These are phyloP conservation scores for Pterothamnion heteromorphum DNA, from an alignment of 31 red algal genomes.

Conservation along the genomic window DNA sequence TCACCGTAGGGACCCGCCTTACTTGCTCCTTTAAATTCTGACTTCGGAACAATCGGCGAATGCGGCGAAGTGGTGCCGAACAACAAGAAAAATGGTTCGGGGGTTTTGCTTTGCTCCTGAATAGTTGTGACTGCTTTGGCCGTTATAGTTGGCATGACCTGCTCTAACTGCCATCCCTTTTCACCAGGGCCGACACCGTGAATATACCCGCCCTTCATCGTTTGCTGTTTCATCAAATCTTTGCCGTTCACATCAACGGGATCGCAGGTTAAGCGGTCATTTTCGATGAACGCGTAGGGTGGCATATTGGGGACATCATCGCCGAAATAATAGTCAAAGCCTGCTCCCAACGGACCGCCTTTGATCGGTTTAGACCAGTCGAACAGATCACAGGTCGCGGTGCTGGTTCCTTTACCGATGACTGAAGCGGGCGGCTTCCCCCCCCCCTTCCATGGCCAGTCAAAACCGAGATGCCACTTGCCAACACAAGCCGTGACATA, in stretches of 20 bases:
- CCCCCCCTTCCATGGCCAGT: background rate
- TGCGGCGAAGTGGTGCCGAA: background rate
- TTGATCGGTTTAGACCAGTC: background rate
- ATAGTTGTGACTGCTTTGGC: background rate
- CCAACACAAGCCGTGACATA: background rate
- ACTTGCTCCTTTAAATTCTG: background rate
- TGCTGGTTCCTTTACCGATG: background rate
- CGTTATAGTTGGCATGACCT: background rate
- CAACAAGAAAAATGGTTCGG: conserved; percentile 15
- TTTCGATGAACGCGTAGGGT: conserved; percentile 1
- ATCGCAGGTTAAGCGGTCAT: background rate
- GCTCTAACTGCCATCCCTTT: background rate
- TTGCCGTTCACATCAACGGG: too few relatives aligned
- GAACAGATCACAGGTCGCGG: too few relatives aligned
- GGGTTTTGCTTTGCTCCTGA: background rate
- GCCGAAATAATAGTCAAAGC: conserved; percentile 28
- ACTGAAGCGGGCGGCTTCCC: too few relatives aligned
- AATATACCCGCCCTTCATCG: background rate
- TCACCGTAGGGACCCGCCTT: background rate
- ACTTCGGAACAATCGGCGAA: background rate
- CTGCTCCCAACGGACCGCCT: background rate
- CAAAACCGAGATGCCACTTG: conserved; percentile 32
- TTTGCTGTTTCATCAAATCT: too few relatives aligned
- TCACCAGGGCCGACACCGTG: background rate
- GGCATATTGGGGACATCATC: background rate